Evolutionary conservation across 352 stramenopile genomes (phyloP).

Genomic region (Elongisporangium anandrum): DNA sequence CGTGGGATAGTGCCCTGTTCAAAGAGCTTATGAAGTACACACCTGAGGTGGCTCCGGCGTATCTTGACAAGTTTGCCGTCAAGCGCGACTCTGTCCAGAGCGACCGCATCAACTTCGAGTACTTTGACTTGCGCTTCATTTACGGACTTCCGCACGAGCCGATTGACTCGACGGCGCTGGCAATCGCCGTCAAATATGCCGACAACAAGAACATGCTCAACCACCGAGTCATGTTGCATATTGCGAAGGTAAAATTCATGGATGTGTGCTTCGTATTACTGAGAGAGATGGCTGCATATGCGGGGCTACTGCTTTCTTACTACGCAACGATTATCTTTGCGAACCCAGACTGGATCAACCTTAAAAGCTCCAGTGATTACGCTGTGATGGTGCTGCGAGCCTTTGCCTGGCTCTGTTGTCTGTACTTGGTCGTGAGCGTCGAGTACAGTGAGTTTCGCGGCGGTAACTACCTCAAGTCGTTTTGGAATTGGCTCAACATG

Average conservation of each 20-base stretch:
- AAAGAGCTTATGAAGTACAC: slow-evolving; percentile 44
- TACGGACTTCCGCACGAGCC: slow-evolving; percentile 45
- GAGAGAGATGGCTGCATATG: slow-evolving; percentile 43
- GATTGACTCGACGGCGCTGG: slow-evolving; percentile 43
- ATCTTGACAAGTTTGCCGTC: slow-evolving; percentile 48
- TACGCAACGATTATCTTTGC: slow-evolving; percentile 56
- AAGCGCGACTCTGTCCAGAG: slow-evolving; percentile 22
- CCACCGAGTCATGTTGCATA: slow-evolving; percentile 43
- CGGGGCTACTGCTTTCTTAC: slow-evolving; percentile 41
- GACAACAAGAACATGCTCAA: slow-evolving; percentile 35
- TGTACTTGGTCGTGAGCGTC: slow-evolving; percentile 50
- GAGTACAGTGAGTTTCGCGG: slow-evolving; percentile 43
- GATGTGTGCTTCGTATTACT: slow-evolving; percentile 26
- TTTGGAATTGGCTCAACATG: slow-evolving; percentile 60
- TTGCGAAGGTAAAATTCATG: slow-evolving; percentile 55
- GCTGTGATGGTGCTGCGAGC: slow-evolving; percentile 29
- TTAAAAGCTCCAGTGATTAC: slow-evolving; percentile 34
- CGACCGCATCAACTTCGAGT: slow-evolving; percentile 40
- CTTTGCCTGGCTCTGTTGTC: slow-evolving; percentile 42
- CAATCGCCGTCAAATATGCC: slow-evolving; percentile 29
- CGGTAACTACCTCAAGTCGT: slow-evolving; percentile 51
- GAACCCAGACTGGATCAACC: slow-evolving; percentile 38
- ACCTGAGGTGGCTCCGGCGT: slow-evolving; percentile 25
- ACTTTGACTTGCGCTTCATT: slow-evolving; percentile 33
- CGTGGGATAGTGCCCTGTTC: slow-evolving; percentile 50